A percentile compares a stretch with the other conserved stretches of the same genome.
These are phyloP conservation scores for Aspergillus brasiliensis DNA, from an alignment of 2,329 filamentous ascomycete genomes.

Conservation along the genomic window DNA sequence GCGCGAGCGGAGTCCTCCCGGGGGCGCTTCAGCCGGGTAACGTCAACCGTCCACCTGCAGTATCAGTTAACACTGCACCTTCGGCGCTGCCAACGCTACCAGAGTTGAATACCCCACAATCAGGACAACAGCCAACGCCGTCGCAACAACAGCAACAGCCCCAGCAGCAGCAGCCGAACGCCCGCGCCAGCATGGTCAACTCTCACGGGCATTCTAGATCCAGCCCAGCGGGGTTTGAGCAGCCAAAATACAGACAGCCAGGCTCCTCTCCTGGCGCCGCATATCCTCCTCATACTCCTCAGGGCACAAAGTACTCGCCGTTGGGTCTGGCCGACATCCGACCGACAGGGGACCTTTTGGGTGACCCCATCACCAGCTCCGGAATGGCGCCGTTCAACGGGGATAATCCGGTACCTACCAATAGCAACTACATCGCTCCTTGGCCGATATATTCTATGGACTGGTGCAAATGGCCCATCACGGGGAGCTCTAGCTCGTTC, in stretches of 20 bases:
- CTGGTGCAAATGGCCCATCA: slow-evolving; percentile 97
- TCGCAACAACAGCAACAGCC: slow-evolving; percentile 17
- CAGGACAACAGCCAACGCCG: slow-evolving; percentile 8
- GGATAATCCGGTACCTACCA: slow-evolving; percentile 66
- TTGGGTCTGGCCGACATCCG: slow-evolving; percentile 90
- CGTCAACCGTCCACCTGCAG: slow-evolving; percentile 53
- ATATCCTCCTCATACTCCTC: slow-evolving; percentile 56
- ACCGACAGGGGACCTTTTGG: slow-evolving; percentile 77
- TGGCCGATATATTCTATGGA: slow-evolving; percentile 97
- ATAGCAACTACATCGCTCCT: slow-evolving; percentile 90
- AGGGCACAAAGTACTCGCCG: slow-evolving; percentile 74
- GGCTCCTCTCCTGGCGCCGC: slow-evolving; percentile 48
- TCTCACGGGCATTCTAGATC: slow-evolving; percentile 81
- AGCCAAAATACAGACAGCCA: slow-evolving; percentile 65
- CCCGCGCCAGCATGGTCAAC: slow-evolving; percentile 64
- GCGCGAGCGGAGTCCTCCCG: slow-evolving; percentile 52
- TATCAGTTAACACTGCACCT: slow-evolving; percentile 60
- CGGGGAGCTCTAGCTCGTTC: slow-evolving; percentile 60
- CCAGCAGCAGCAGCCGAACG: slow-evolving; percentile 45
- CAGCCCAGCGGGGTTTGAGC: slow-evolving; percentile 69
- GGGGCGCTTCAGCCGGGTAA: slow-evolving; percentile 62
- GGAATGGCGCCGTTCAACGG: slow-evolving; percentile 60
- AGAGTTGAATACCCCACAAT: slow-evolving; percentile 44
- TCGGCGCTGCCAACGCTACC: slow-evolving; percentile 59
- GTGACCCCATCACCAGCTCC: slow-evolving; percentile 67